Base-by-base conservation (phyloP, 108 stramenopile species). In the Hondaea fermentalgiana region DNA sequence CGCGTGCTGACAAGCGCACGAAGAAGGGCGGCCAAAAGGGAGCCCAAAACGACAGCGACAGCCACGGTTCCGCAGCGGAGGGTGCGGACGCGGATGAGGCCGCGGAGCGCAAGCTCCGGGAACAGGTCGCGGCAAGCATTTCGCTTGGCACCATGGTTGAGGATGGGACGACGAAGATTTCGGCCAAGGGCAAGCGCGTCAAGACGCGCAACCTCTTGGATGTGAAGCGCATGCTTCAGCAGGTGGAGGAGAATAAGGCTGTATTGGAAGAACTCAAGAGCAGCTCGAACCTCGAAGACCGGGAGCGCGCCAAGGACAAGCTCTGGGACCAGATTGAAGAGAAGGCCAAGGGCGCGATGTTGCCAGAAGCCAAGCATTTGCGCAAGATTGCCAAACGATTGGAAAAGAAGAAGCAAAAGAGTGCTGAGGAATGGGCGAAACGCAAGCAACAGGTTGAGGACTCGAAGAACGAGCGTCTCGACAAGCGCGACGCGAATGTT, bases 271-370 rank as follows among this genome's bases (percentile, higher is more conserved):
- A 83, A 23, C 76, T 83, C 51, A 83, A 83, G 76, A 47, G 51
- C 45, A 83, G 76, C 76, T n/a, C 76, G 16, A 83, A 83, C 76
- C 10, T 83, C 76, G 76, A 83, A 45, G 76, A 83, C 76, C 76
- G 76, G 16, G 51, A 83, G 51, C 49, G 45, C 76, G 76, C 76
- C n/a, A 53, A 83, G 76, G 76, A 83, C 16, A 12, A 83, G 76
- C 49, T 53, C 16, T 83, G 76, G 76, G 76, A 83, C 76, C 19
- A 83, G 28, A 47, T 83, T 45, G 76, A 83, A 45, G 25, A 83
- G 17, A 83, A 83, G 51, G 76, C 76, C 44, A 53, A 25, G 25
- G 76, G 76, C 3, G 76, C 19, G 76, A 6, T 25, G 12, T 8
- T 83, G 16, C 49, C 51, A 12, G 76, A 83, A 12, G 14, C 76